Evolutionary conservation across 768 basidiomycete species (phyloP).

Genomic region (Collybiopsis luxurians): DNA sequence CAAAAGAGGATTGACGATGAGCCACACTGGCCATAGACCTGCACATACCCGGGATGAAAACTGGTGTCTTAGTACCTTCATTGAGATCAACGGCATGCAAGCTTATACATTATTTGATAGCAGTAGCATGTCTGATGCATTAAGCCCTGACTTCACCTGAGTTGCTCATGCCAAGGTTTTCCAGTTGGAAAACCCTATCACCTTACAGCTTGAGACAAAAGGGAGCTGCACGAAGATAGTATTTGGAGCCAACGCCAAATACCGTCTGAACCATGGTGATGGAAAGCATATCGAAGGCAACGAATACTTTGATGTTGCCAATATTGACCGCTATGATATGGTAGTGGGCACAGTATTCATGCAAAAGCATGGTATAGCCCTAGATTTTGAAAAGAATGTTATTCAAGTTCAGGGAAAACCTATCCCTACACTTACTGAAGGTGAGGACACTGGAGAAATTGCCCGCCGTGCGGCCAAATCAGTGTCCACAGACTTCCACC

Average conservation of each 20-base stretch:
- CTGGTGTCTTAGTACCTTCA: not conserved
- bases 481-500: not conserved
- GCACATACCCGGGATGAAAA: not conserved
- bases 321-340: conserved; percentile 22
- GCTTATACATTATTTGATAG: conserved; percentile 7
- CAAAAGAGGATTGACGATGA: not conserved
- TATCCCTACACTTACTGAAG: not conserved
- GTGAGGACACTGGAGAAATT: not conserved
- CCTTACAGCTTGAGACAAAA: conserved; percentile 16
- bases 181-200: conserved; percentile 12
- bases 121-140: conserved; percentile 16
- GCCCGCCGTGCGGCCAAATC: not conserved
- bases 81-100: not conserved
- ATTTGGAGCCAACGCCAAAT: conserved; percentile 8
- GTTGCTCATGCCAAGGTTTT: conserved; percentile 8
- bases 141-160: conserved; percentile 16
- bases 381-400: conserved; percentile 14
- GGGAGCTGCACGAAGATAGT: conserved; percentile 17
- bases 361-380: conserved; percentile 9
- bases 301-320: conserved; percentile 20
- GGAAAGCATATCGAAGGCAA: too few relatives aligned
- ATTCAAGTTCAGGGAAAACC: conserved; percentile 3
- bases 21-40: not conserved
- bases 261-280: too few relatives aligned
- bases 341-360: conserved; percentile 23